These are phyloP conservation scores for Kalanchoe fedtschenkoi DNA, from an alignment of 164 flowering plant species.

Conservation along the genomic window DNA sequence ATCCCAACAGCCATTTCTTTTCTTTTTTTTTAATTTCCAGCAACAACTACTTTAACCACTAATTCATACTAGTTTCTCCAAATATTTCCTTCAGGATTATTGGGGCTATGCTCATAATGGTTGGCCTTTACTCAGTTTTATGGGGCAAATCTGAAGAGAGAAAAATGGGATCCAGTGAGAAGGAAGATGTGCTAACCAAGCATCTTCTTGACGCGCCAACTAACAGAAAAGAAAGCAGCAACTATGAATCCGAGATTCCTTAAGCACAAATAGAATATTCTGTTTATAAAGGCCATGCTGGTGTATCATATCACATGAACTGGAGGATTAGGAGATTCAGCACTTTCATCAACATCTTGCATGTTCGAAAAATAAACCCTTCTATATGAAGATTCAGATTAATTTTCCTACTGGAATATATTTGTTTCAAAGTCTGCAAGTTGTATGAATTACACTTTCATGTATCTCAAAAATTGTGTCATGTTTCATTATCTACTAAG, in stretches of 20 bases:
- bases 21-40: no score
- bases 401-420: no score
- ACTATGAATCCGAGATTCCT: neutral
- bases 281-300: neutral
- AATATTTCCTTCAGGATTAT: conserved; percentile 28
- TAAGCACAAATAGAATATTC: neutral
- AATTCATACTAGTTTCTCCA: neutral
- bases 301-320: no score
- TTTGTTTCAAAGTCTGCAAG: no score
- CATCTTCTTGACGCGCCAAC: conserved; percentile 15
- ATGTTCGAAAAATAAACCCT: no score
- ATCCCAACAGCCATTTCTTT: neutral
- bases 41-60: no score
- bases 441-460: no score
- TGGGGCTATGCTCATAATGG: conserved; percentile 51
- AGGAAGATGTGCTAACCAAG: conserved; percentile 24
- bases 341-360: no score
- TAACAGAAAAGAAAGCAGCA: neutral
- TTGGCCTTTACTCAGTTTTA: conserved; percentile 54
- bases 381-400: no score
- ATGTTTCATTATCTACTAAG: no score
- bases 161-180: conserved; percentile 14
- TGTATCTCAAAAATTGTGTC: no score
- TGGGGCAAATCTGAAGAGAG: conserved; percentile 75
- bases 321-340: no score